These are phyloP conservation scores for Colletotrichum chrysophilum DNA, from an alignment of 2,329 filamentous ascomycete species.

Conservation along the genomic window DNA sequence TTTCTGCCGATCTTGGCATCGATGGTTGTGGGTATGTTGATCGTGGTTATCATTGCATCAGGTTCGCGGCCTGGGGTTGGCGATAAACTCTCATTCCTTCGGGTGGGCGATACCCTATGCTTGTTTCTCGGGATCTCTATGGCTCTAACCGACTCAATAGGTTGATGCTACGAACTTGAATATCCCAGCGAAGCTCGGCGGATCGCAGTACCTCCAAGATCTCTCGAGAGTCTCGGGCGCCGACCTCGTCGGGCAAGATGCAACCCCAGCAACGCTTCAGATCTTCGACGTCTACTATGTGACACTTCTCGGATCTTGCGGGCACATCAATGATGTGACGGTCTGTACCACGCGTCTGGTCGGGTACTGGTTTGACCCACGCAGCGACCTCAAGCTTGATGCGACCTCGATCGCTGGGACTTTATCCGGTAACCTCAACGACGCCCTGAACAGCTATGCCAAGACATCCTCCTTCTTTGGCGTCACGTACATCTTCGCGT, in stretches of 20 bases:
- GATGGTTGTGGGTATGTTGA: conserved; percentile 28
- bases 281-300: conserved; percentile 34
- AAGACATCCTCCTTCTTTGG: conserved; percentile 31
- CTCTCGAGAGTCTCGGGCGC: conserved; percentile 33
- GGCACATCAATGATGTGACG: conserved; percentile 24
- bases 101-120: conserved; percentile 25
- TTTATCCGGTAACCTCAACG: conserved; percentile 23
- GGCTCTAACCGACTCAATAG: conserved; percentile 20
- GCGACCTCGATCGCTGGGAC: conserved; percentile 25
- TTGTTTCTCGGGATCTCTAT: not conserved
- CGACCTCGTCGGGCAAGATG: conserved; percentile 34
- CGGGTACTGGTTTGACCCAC: conserved; percentile 35
- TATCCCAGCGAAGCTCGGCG: conserved; percentile 33
- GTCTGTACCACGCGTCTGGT: conserved; percentile 31
- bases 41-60: conserved; percentile 33
- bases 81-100: conserved; percentile 35
- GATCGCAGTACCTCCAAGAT: conserved; percentile 35
- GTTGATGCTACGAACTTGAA: conserved; percentile 32
- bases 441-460: conserved; percentile 30
- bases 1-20: conserved; percentile 26
- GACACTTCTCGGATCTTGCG: conserved; percentile 37
- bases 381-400: conserved; percentile 33
- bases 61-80: conserved; percentile 28
- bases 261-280: conserved; percentile 30
- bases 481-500: conserved; percentile 31